These are phyloP conservation scores for Datisca glomerata DNA, from an alignment of 306 rosid genomes.

Conservation along the genomic window DNA sequence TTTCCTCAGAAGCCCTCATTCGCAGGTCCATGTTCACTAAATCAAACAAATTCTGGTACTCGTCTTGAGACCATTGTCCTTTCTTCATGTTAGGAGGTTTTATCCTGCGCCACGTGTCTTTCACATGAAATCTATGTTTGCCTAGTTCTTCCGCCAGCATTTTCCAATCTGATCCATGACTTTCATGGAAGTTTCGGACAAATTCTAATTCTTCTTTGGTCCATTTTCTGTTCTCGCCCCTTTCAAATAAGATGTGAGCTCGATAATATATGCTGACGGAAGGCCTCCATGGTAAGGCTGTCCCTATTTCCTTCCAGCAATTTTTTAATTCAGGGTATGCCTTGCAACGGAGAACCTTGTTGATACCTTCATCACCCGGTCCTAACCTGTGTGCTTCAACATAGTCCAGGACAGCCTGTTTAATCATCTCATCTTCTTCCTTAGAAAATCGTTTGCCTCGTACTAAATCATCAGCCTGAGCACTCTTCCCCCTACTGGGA, in stretches of 20 bases:
- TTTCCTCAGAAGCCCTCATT: slow-evolving; percentile 35
- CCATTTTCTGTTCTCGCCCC: slow-evolving; percentile 35
- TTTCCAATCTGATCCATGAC: slow-evolving; percentile 62
- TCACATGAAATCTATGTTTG: slow-evolving; percentile 52
- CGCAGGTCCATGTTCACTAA: slow-evolving; percentile 66
- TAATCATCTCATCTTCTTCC: slow-evolving; percentile 57
- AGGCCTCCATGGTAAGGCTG: slow-evolving; percentile 51
- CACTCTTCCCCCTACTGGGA: slow-evolving; percentile 2
- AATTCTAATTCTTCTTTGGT: slow-evolving; percentile 39
- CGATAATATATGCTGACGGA: slow-evolving; percentile 16
- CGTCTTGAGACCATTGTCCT: slow-evolving; percentile 62
- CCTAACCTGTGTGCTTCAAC: slow-evolving; percentile 29
- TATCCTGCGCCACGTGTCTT: slow-evolving; percentile 64
- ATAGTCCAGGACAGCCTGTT: slow-evolving; percentile 37
- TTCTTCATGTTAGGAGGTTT: slow-evolving; percentile 17
- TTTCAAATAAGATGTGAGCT: slow-evolving; percentile 53
- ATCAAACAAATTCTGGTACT: slow-evolving; percentile 59
- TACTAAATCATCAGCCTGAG: slow-evolving; percentile 9
- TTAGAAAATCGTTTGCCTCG: slow-evolving; percentile 47
- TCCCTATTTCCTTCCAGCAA: slow-evolving; percentile 62
- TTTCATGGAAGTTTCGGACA: slow-evolving; percentile 17
- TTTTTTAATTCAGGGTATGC: slow-evolving; percentile 17
- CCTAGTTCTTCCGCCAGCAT: slow-evolving; percentile 37
- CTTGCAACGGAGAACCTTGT: slow-evolving; percentile 30
- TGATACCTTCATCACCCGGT: slow-evolving; percentile 53